Evolutionary conservation across 305 asterid genomes (phyloP).

Genomic region (Solanum aculeatissimum): DNA sequence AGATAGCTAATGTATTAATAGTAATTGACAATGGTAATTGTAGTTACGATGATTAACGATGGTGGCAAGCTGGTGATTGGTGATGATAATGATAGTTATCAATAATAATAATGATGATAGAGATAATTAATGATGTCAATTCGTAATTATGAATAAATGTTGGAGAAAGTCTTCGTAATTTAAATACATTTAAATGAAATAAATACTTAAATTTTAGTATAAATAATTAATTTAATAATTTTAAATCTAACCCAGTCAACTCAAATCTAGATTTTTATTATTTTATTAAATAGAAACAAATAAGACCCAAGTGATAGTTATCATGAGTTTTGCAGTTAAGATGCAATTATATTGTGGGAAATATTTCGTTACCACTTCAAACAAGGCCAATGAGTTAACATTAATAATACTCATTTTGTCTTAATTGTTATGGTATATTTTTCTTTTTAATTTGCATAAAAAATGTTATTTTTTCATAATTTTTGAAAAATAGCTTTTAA

Average conservation of each 20-base stretch:
- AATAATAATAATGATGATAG: rapidly evolving
- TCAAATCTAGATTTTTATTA: background rate
- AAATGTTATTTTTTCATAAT: too few relatives aligned
- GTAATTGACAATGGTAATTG: background rate
- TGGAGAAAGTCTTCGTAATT: background rate
- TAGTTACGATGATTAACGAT: background rate
- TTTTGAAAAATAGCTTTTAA: too few relatives aligned
- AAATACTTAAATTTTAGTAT: background rate
- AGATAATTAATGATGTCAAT: rapidly evolving
- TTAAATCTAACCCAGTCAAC: background rate
- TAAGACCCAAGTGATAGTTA: background rate
- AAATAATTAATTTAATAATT: background rate
- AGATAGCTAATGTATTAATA: background rate
- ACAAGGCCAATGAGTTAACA: background rate
- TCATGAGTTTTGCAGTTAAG: background rate
- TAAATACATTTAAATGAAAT: background rate
- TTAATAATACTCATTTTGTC: background rate
- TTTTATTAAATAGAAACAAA: background rate
- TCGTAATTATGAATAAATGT: background rate
- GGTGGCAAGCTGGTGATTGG: background rate
- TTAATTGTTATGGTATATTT: too few relatives aligned
- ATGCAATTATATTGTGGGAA: background rate
- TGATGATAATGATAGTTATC: background rate
- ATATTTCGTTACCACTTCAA: background rate
- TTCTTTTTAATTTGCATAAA: too few relatives aligned